phyloP scores from a whole-genome alignment of 139 green algal genomes.

The Chlorella sorokiniana region DNA sequence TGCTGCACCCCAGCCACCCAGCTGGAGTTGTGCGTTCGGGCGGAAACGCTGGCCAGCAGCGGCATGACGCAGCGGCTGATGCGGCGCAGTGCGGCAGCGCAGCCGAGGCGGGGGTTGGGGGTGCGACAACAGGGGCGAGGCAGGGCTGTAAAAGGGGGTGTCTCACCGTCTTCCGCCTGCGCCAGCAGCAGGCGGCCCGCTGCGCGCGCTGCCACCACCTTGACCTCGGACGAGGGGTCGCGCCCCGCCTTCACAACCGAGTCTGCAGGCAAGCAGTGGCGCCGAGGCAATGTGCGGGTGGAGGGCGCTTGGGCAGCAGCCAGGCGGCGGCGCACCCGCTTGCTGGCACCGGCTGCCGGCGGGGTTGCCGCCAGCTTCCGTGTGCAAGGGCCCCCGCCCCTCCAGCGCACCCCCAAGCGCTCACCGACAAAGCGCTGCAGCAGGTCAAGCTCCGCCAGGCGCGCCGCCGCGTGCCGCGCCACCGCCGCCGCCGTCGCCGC shows the following conservation, averaged over 20 bases:
- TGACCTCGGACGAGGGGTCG: slow-evolving; percentile 52
- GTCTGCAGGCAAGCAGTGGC: not conserved
- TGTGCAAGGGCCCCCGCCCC: not conserved
- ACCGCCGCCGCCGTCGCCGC: slow-evolving; percentile 37
- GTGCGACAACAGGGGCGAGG: no score
- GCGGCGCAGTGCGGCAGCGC: no score
- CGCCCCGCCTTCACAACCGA: slow-evolving; percentile 29
- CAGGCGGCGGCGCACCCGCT: not conserved
- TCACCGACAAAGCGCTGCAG: slow-evolving; percentile 30
- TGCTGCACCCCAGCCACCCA: no score
- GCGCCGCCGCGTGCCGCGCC: slow-evolving; percentile 29
- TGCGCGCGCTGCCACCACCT: slow-evolving; percentile 56
- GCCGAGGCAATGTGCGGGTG: not conserved
- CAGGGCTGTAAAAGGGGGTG: not conserved
- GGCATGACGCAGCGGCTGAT: not conserved
- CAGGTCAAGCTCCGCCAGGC: slow-evolving; percentile 45
- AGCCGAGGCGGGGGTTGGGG: no score
- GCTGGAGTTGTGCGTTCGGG: not conserved
- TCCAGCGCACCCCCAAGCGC: not conserved
- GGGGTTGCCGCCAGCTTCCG: not conserved
- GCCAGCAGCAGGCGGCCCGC: slow-evolving; percentile 19
- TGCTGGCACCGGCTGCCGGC: not conserved
- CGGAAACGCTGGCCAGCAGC: not conserved
- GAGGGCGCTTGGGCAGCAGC: not conserved
- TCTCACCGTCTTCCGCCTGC: not conserved